Evolutionary conservation across 2,329 filamentous ascomycete genomes (phyloP).

Genomic region (Neopestalotiopsis sp.): DNA sequence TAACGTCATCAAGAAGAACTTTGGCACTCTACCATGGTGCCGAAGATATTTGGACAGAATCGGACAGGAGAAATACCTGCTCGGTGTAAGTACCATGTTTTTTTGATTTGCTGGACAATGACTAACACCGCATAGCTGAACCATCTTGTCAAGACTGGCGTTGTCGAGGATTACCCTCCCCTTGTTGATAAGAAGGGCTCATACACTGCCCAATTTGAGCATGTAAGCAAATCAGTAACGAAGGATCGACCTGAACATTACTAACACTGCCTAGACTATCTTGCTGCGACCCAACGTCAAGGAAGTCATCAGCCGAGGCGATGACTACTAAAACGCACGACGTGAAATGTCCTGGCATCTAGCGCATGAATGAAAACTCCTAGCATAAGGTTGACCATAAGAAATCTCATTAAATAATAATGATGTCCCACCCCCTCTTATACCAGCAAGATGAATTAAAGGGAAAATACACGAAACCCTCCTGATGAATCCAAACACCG

Average conservation of each 20-base stretch:
- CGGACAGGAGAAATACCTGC: constrained; percentile 93
- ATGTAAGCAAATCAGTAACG: constrained; percentile 68
- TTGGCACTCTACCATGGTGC: constrained; percentile 90
- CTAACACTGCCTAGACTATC: constrained; percentile 63
- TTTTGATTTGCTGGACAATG: background rate
- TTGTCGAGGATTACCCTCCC: constrained; percentile 90
- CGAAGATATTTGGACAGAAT: constrained; percentile 88
- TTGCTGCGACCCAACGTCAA: constrained; percentile 80
- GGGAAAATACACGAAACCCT: no score
- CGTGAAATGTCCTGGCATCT: background rate
- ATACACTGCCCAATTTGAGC: constrained; percentile 93
- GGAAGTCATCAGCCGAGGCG: constrained; percentile 85
- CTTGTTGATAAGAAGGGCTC: constrained; percentile 92
- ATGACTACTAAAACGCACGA: constrained; percentile 73
- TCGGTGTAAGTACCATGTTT: constrained; percentile 68
- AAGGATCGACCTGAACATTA: background rate
- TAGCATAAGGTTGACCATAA: no score
- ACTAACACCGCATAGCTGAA: constrained; percentile 68
- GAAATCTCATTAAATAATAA: no score
- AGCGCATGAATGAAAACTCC: background rate
- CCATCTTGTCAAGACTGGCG: constrained; percentile 79
- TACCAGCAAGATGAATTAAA: no score
- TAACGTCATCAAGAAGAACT: constrained; percentile 94
- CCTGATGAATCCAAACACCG: no score
- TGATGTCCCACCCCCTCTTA: no score